Evolutionary conservation across 345 rosid genomes (phyloP).

Genomic region (Nephelium lappaceum): DNA sequence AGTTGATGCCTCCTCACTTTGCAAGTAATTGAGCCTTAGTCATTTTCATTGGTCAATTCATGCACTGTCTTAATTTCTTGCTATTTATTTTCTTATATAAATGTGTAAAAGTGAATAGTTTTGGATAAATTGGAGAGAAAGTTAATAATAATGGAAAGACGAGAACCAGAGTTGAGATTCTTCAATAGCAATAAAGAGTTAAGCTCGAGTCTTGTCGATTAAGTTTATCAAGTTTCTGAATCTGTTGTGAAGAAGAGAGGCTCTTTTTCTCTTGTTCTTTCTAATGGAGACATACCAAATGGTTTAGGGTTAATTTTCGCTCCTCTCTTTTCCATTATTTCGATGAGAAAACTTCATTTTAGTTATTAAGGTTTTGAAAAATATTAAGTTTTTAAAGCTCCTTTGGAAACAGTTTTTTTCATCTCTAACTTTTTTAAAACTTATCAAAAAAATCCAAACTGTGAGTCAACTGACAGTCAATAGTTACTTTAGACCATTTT

Average conservation of each 20-base stretch:
- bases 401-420: too few relatives aligned
- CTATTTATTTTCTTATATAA: neutral
- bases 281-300: conserved; percentile 38
- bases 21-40: neutral
- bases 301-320: conserved; percentile 19
- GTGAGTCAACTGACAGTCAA: too few relatives aligned
- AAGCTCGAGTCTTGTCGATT: conserved; percentile 29
- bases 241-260: conserved; percentile 34
- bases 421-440: too few relatives aligned
- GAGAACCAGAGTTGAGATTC: conserved; percentile 25
- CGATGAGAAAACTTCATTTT: too few relatives aligned
- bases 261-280: conserved; percentile 44
- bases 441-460: too few relatives aligned
- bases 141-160: conserved; percentile 4
- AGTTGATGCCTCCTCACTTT: neutral
- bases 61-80: neutral
- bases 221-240: conserved; percentile 28
- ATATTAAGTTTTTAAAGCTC: too few relatives aligned
- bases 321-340: neutral
- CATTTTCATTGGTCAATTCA: neutral
- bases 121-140: neutral
- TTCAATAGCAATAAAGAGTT: conserved; percentile 35
- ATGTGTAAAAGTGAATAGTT: neutral
- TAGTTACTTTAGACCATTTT: too few relatives aligned
- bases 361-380: too few relatives aligned